Conservation (phyloP, 2,329 filamentous ascomycete genomes). For the Mollisiaceae sp. region DNA sequence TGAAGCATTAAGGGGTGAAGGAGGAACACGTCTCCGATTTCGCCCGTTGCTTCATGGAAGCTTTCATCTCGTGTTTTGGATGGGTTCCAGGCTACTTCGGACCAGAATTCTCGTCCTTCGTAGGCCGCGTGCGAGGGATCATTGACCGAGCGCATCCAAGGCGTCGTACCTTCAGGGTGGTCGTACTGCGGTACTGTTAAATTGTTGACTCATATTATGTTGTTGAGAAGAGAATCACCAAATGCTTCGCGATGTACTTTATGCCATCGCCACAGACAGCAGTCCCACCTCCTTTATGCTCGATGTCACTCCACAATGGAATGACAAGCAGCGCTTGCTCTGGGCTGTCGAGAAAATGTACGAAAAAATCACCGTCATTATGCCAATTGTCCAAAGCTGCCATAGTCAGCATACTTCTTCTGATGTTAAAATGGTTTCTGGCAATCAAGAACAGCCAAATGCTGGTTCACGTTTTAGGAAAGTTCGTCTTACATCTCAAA, state of each 20-base stretch:
- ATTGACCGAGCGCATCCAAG: conserved; percentile 65
- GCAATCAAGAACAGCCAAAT: no score
- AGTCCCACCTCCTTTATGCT: conserved; percentile 65
- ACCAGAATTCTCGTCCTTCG: conserved; percentile 48
- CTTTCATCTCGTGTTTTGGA: conserved; percentile 40
- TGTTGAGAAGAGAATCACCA: conserved; percentile 39
- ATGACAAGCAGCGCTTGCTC: conserved; percentile 74
- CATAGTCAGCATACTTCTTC: background rate
- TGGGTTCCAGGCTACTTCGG: conserved; percentile 24
- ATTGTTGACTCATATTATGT: background rate
- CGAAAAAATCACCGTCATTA: conserved; percentile 74
- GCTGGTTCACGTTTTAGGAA: background rate
- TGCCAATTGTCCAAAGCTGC: conserved; percentile 52
- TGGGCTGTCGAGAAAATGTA: conserved; percentile 72
- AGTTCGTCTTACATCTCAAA: conserved; percentile 35
- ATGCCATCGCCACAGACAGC: conserved; percentile 67
- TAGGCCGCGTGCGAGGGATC: conserved; percentile 52
- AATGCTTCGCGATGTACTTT: conserved; percentile 59
- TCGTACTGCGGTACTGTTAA: conserved; percentile 46
- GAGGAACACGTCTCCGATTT: conserved; percentile 58
- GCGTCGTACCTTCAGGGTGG: conserved; percentile 68
- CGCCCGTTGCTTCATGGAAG: conserved; percentile 58
- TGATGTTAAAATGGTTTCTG: no score
- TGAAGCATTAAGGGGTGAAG: conserved; percentile 62
- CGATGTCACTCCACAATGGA: conserved; percentile 69